Base-by-base conservation (phyloP, 257 asterid genomes). In the Gentiana dahurica region DNA sequence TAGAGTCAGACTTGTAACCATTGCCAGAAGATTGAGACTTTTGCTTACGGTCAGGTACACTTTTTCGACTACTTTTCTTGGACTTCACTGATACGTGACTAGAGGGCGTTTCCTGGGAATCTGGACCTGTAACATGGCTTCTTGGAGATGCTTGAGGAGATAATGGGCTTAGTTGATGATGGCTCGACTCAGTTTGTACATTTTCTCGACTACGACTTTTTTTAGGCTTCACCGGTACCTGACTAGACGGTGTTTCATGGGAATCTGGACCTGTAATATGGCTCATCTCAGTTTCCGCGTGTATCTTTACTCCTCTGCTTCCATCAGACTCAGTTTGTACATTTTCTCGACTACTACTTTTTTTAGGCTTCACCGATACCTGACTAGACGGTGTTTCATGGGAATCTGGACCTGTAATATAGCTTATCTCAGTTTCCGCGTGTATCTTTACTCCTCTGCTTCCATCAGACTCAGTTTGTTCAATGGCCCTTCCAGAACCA, bases 321-420 rank as follows among this genome's bases (percentile, higher is more conserved):
- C 1, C 46, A 2, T 41, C 9, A 41, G 48, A 55, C 49, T 58
- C 64, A n/a, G n/a, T n/a, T n/a, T n/a, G 24, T 24, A 0, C 78
- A 62, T 73, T 72, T 64, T 73, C 84, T 45, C 65, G 86, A 56
- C 82, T 77, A n/a, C n/a, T n/a, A 36, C 13, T 68, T 71, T 72
- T 89, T 82, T 74, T 89, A 53, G 81, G 56, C 65, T 84, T 86
- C 61, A 66, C 71, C 24, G 95, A 86, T 36, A 76, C 82, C 63
- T 76, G 79, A 72, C 87, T 84, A 52, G 92, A 72, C 43, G 99
- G 97, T 3, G 95, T 81, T 46, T 81, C 85, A 71, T 85, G 85
- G 67, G 83, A 80, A 65, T 85, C 95, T 36, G 93, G 71, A 63
- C 63, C 54, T 45, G 85, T 79, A 57, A 59, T 62, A 60, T 65